A percentile compares a stretch with the other conserved stretches of the same genome.
Conservation (phyloP, 1,284 basidiomycete species). For the Agaricales sp. region DNA sequence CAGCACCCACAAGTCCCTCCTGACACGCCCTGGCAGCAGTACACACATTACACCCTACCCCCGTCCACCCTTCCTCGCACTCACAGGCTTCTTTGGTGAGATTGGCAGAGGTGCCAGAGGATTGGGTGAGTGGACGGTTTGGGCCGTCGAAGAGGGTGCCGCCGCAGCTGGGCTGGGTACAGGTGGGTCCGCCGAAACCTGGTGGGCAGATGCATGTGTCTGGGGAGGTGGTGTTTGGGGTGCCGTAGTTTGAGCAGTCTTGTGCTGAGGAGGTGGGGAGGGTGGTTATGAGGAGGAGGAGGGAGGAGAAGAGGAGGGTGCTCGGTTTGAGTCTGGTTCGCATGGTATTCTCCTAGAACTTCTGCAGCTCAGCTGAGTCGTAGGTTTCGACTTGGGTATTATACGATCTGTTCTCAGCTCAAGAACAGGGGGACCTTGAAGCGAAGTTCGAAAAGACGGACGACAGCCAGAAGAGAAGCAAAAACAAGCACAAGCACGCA, state of each 20-base stretch:
- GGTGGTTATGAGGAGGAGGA: no score
- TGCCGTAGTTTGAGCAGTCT: constrained; percentile 65
- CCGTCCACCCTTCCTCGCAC: constrained; percentile 65
- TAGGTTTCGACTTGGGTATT: no score
- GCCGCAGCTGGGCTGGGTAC: constrained; percentile 63
- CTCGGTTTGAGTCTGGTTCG: no score
- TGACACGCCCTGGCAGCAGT: constrained; percentile 51
- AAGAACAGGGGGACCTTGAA: no score
- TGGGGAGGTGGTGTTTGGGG: constrained; percentile 34
- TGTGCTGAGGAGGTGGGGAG: no score
- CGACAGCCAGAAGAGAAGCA: no score
- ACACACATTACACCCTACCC: constrained; percentile 73
- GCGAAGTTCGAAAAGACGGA: no score
- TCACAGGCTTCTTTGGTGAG: constrained; percentile 36
- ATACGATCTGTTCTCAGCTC: no score
- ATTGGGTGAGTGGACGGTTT: constrained; percentile 35
- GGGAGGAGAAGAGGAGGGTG: no score
- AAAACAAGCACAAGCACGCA: no score
- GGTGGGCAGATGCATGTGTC: constrained; percentile 74
- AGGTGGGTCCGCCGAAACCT: constrained; percentile 67
- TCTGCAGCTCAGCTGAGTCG: no score
- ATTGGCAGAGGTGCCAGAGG: constrained; percentile 43
- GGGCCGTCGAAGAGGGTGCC: constrained; percentile 70
- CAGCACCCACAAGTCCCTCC: constrained; percentile 34
- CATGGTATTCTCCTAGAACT: no score